Evolutionary conservation across 2,329 filamentous ascomycete genomes (phyloP), one percentile per base, ranked within the genome.

Genomic region (Fusarium torulosum): DNA sequence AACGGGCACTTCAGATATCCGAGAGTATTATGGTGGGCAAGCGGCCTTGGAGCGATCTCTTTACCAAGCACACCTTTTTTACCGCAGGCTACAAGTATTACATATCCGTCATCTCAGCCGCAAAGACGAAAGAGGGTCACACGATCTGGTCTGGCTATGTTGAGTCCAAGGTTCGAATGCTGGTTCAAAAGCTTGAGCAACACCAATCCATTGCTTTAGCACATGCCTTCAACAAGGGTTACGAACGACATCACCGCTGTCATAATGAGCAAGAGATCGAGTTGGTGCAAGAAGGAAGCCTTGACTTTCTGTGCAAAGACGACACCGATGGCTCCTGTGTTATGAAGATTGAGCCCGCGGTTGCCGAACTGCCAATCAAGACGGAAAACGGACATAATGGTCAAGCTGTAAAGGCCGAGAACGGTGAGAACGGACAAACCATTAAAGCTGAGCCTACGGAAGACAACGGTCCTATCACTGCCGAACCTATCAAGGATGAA

Each of bases 31-130:
- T 95, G 79, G 77, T 85, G 31, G 92, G 91, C 57, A 91, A 91
- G 73, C 85, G 86, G 62, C 86, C 86, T 17, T 99, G 96, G 96
- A 92, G 91, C 72, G 92, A 95, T 63, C 82, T 99, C 2, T 98
- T 99, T 76, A 84, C 86, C 44, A 94, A 94, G 73, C 95, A 98
- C 79, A 92, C 90, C 0, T 99, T 99, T 79, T 99, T 99, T 80
- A 97, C 94, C 0, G 79, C 88, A 38, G 94, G 91, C 67, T 97
- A 97, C 83, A 97, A 96, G 78, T 97, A 98, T 78, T 99, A 98
- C 77, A 88, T 99, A 53, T 93, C 91, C 52, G 90, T 99, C 57
- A 91, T 94, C 47, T 89, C 93, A 17, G 90, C 93, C 2, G 94
- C 93, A 77, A 91, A 87, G 62, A 91, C 89, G 31, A 94, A 94